These are phyloP conservation scores for Globisporangium middletonii DNA, from an alignment of 352 stramenopile genomes.

Conservation along the genomic window DNA sequence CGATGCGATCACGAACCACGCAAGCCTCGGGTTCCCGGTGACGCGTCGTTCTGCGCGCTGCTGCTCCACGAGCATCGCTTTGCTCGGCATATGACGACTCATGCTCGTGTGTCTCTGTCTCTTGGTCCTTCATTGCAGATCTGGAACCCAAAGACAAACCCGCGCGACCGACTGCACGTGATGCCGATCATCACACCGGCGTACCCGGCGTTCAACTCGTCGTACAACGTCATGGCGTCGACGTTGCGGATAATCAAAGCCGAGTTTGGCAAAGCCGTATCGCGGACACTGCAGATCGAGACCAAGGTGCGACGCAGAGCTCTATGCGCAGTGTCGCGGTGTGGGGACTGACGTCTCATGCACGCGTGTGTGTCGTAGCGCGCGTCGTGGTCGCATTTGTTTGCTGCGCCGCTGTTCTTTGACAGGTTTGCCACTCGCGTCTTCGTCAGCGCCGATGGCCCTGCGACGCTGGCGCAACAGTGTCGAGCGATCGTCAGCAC, in stretches of 20 bases:
- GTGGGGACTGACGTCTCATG: not conserved
- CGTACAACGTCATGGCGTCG: constrained; percentile 94
- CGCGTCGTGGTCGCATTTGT: constrained; percentile 75
- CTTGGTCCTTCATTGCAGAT: constrained; percentile 26
- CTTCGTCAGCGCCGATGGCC: no score
- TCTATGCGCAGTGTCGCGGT: no score
- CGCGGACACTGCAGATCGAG: constrained; percentile 73
- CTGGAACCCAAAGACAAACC: constrained; percentile 87
- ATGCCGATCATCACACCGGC: constrained; percentile 99
- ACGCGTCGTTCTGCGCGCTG: constrained; percentile 10
- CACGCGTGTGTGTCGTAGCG: constrained; percentile 28
- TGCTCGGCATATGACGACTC: no score
- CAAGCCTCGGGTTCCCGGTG: constrained; percentile 58
- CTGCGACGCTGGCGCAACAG: no score
- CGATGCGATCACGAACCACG: constrained; percentile 39
- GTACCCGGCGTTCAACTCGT: constrained; percentile 98
- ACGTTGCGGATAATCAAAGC: constrained; percentile 90
- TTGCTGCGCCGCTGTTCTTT: constrained; percentile 61
- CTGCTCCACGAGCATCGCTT: no score
- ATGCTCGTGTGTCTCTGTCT: not conserved
- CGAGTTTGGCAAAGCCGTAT: constrained; percentile 75
- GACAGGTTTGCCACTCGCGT: constrained; percentile 41
- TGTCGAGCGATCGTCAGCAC: no score
- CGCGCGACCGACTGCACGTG: constrained; percentile 87
- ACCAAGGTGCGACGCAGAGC: constrained; percentile 44